Base-by-base conservation (phyloP, 345 rosid species). In the Acer yangbiense region DNA sequence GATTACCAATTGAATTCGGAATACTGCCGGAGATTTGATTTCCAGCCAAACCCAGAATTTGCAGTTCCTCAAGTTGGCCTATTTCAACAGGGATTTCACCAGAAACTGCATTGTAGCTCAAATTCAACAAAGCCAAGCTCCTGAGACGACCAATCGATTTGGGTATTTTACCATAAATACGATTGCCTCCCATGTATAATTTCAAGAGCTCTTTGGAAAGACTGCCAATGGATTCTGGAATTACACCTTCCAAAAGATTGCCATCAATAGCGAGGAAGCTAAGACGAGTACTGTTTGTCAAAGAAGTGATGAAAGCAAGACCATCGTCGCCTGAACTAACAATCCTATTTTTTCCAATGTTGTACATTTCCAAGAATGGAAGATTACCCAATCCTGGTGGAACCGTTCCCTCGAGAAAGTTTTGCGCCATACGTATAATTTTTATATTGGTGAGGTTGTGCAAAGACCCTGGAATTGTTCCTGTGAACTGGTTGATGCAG, bases 31-130 rank as follows among this genome's bases (percentile, higher is more conserved):
- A 73, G 18, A 88, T 43, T 60, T 76, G 75, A 79, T 90, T 90
- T 68, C 74, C 76, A 0, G 85, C 86, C 23, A 90, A 75, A 77
- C 54, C 68, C 77, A 90, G 74, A 72, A 21, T 65, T 69, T 85
- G 91, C 46, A 87, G 86, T 18, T 80, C 71, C 76, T 75, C 66
- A 17, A 90, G 17, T 21, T 68, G 64, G 6, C 90, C 85, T 23
- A 87, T 78, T 67, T 82, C 89, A 16, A 16, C 76, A 39, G 90
- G 90, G 65, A 88, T 87, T 76, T 76, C 79, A 18, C 91, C 90
- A 7, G 80, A 73, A 41, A 90, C 35, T 16, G 79, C n/a, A 50
- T 84, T 88, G 73, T 84, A 55, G 70, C 84, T 85, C 79, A 90
- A 32, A 72, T 86, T 68, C 16, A 88, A 72, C 52, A 86, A 74